These are phyloP conservation scores for Clathrus columnatus DNA, from an alignment of 768 basidiomycete genomes.

Conservation along the genomic window DNA sequence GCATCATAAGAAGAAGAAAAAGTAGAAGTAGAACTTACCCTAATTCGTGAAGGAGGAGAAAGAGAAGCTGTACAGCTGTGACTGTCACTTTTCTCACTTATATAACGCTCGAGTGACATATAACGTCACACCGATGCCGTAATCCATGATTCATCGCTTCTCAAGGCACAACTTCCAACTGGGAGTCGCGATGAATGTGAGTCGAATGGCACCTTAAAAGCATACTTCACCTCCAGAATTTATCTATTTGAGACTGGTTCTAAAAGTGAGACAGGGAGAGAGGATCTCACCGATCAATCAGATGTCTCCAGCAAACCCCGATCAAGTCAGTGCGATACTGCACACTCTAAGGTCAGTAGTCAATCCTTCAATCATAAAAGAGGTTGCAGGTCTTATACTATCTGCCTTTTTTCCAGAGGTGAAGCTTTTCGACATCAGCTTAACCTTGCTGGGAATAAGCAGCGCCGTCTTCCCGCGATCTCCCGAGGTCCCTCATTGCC, in stretches of 20 bases:
- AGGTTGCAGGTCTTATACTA: slow-evolving; percentile 7
- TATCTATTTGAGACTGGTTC: no score
- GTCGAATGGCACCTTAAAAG: no score
- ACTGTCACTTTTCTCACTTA: neutral
- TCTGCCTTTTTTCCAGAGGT: slow-evolving; percentile 34
- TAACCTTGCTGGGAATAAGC: slow-evolving; percentile 34
- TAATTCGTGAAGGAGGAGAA: neutral
- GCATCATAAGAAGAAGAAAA: neutral
- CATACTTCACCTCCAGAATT: no score
- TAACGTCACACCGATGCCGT: no score
- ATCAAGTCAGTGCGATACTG: slow-evolving; percentile 38
- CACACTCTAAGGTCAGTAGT: slow-evolving; percentile 41
- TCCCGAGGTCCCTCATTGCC: slow-evolving; percentile 38
- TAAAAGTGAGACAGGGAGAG: no score
- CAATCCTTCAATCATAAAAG: slow-evolving; percentile 1
- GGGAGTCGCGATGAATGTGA: no score
- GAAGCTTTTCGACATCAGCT: slow-evolving; percentile 62
- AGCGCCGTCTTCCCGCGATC: slow-evolving; percentile 16
- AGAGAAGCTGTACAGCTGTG: neutral
- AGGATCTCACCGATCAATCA: neutral
- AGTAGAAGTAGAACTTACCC: neutral
- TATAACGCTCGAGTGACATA: no score
- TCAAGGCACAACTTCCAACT: no score
- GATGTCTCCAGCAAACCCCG: neutral
- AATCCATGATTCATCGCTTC: no score